These are phyloP conservation scores for Fusarium haematococcum DNA, from an alignment of 2,329 filamentous ascomycete genomes.

Conservation along the genomic window DNA sequence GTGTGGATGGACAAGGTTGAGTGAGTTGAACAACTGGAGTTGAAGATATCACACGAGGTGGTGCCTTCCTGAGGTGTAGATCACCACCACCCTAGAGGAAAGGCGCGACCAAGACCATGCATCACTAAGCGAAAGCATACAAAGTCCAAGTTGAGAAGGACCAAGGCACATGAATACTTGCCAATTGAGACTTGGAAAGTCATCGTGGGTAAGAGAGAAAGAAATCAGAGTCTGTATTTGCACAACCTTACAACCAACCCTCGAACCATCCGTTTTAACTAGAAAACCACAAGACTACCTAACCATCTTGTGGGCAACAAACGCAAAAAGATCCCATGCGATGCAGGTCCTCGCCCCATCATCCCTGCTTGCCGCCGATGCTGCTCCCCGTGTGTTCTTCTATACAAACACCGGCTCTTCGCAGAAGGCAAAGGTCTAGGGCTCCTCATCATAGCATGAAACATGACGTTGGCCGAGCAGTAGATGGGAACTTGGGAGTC, in stretches of 20 bases:
- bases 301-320: conserved; percentile 25
- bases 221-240: conserved; percentile 36
- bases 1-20: not conserved
- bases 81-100: not conserved
- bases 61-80: not conserved
- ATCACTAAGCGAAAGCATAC: not conserved
- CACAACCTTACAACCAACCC: conserved; percentile 36
- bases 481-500: conserved; percentile 29
- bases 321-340: conserved; percentile 53
- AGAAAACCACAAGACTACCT: conserved; percentile 8
- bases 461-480: conserved; percentile 39
- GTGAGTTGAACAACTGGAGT: not conserved
- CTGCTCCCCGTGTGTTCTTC: conserved; percentile 30
- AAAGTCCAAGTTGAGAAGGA: not conserved
- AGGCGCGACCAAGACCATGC: not conserved
- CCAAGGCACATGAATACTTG: not conserved
- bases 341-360: conserved; percentile 62
- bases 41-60: not conserved
- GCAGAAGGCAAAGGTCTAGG: conserved; percentile 59
- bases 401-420: conserved; percentile 27
- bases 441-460: conserved; percentile 56
- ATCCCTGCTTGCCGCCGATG: conserved; percentile 53
- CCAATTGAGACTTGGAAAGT: not conserved
- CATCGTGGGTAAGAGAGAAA: conserved; percentile 5
- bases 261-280: conserved; percentile 26